Percentiles rank a stretch among this genome's conserved stretches.
These are phyloP conservation scores for Pseudozyma tsukubaensis DNA, from an alignment of 1,284 basidiomycete genomes.

Conservation along the genomic window DNA sequence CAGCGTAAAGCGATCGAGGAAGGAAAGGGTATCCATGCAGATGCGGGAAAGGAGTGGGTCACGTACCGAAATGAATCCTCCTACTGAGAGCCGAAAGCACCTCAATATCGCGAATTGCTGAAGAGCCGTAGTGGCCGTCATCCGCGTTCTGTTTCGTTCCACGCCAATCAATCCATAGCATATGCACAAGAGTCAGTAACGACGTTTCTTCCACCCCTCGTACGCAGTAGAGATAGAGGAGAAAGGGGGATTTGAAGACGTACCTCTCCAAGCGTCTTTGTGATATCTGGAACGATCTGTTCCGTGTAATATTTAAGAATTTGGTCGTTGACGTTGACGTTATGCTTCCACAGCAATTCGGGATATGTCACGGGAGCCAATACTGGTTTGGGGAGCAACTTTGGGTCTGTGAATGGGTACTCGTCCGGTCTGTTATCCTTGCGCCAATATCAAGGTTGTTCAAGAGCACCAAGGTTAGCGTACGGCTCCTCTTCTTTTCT, in stretches of 20 bases:
- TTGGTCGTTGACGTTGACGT: constrained; percentile 87
- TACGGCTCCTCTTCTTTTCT: not conserved
- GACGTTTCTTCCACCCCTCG: no score
- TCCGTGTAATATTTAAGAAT: constrained; percentile 90
- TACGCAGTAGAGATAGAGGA: not conserved
- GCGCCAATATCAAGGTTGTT: not conserved
- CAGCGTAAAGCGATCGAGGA: not conserved
- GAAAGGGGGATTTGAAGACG: constrained; percentile 2
- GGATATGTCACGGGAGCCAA: constrained; percentile 83
- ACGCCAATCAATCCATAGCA: not conserved
- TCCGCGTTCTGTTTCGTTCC: constrained; percentile 74
- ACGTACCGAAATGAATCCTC: constrained; percentile 93
- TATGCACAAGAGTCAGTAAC: not conserved
- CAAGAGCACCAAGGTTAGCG: not conserved
- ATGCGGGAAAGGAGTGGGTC: no score
- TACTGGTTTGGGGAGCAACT: constrained; percentile 84
- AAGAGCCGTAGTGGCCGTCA: constrained; percentile 96
- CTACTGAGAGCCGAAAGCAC: constrained; percentile 92
- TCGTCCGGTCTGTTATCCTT: constrained; percentile 79
- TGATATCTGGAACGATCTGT: constrained; percentile 84
- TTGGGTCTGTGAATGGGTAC: constrained; percentile 85
- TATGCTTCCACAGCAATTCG: constrained; percentile 79
- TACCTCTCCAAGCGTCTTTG: constrained; percentile 69
- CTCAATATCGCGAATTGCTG: constrained; percentile 93
- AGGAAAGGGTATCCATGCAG: not conserved